Evolutionary conservation across 345 rosid species (phyloP), one percentile per base, ranked within the genome.

Genomic region (Citrus unshiu): DNA sequence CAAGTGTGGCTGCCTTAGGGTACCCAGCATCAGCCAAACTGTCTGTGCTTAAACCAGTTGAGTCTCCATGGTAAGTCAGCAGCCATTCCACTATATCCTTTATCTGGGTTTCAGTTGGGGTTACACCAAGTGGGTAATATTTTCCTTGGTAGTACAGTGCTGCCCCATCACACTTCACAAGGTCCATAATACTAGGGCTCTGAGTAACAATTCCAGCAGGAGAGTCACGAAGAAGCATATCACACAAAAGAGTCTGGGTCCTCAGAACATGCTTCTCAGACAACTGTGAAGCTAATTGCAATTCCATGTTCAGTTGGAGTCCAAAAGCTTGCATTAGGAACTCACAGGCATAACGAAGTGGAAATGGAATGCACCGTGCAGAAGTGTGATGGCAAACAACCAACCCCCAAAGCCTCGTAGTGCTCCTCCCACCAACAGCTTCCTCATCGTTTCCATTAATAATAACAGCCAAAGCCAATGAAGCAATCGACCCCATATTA

Each of bases 311-410:
- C 84, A 97, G 79, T 67, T 94, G 99, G 73, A 97, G 92, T 39
- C 98, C 99, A 69, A 97, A 94, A 1, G 98, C 98, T 80, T 97
- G 99, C 99, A 97, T 97, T 18, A 97, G 79, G 84, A 97, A 97
- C 88, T 94, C 99, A 73, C 98, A 97, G 32, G 98, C 99, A 73
- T 97, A 97, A 77, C 99, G 92, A 25, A 94, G 87, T 21, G 98
- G 98, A 77, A 97, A 97, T 0, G 98, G 97, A 63, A 97, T 93
- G 81, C 91, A 90, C 79, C 98, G 86, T 64, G 97, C 86, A 10
- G 98, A 93, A 8, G 99, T 93, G 87, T 97, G 99, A 81, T 97
- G 99, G 73, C 99, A 97, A 83, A 97, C 99, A 34, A 97, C 97
- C 81, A 97, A 84, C 79, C 99, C 99, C 99, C 99, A 97, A 34